These are phyloP conservation scores for Trichaptum fuscoviolaceum DNA, from an alignment of 768 basidiomycete species.

Conservation along the genomic window DNA sequence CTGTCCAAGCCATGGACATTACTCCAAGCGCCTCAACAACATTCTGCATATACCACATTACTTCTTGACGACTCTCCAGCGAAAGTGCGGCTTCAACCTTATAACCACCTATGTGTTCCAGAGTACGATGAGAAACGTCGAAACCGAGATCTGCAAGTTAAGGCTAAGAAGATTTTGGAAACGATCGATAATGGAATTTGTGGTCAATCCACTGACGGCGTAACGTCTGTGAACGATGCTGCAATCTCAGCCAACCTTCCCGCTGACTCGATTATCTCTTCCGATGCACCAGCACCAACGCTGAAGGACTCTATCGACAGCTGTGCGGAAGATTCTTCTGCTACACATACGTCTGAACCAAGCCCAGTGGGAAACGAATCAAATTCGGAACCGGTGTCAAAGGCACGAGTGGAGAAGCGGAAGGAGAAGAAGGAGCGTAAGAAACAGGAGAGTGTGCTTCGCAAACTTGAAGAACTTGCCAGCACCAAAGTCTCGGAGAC, in stretches of 20 bases:
- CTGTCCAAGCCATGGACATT: constrained; percentile 62
- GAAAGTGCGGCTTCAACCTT: constrained; percentile 66
- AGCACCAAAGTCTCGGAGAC: constrained; percentile 4
- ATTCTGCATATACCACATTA: constrained; percentile 43
- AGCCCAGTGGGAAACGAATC: background rate
- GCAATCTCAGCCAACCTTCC: background rate
- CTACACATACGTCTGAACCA: constrained; percentile 8
- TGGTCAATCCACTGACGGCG: background rate
- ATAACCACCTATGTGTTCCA: constrained; percentile 72
- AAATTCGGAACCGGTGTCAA: background rate
- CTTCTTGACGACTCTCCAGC: constrained; percentile 48
- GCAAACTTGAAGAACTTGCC: background rate
- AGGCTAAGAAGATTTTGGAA: constrained; percentile 10
- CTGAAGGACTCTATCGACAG: constrained; percentile 13
- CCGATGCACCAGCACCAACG: constrained; percentile 21
- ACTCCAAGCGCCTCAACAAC: constrained; percentile 22
- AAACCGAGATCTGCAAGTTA: constrained; percentile 27
- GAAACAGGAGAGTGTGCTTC: constrained; percentile 1
- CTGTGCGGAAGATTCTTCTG: constrained; percentile 1
- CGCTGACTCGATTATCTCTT: background rate
- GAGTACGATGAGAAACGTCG: constrained; percentile 55
- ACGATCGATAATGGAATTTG: constrained; percentile 9
- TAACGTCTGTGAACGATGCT: background rate
- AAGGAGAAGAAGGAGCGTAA: constrained; percentile 14
- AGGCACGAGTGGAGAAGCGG: constrained; percentile 15